These are phyloP conservation scores for Aspergillus pseudoviridinutans DNA, from an alignment of 2,329 filamentous ascomycete genomes.

Conservation along the genomic window DNA sequence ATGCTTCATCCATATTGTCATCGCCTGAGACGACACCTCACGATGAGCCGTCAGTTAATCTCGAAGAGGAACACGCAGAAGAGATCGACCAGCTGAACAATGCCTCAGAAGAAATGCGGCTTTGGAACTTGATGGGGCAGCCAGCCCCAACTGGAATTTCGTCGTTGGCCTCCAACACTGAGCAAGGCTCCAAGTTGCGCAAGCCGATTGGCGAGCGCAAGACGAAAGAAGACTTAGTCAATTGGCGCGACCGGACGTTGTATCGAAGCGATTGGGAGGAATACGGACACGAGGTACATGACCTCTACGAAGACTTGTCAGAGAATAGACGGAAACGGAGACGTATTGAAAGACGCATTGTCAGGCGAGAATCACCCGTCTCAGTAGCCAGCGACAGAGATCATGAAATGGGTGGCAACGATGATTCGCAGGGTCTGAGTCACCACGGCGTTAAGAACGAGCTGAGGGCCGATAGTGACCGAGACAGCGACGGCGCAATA, in stretches of 20 bases:
- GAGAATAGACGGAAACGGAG: slow-evolving; percentile 30
- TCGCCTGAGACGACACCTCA: slow-evolving; percentile 1
- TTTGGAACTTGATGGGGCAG: slow-evolving; percentile 43
- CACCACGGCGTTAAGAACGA: neutral
- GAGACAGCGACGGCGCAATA: neutral
- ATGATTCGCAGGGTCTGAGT: neutral
- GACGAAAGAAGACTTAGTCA: slow-evolving; percentile 32
- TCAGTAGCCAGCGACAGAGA: neutral
- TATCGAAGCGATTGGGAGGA: slow-evolving; percentile 52
- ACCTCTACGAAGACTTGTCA: slow-evolving; percentile 27
- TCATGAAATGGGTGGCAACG: neutral
- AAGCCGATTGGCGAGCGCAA: slow-evolving; percentile 29
- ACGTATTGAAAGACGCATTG: slow-evolving; percentile 13
- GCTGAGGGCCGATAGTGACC: neutral
- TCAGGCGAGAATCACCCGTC: neutral
- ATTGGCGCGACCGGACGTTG: slow-evolving; percentile 47
- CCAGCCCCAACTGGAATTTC: slow-evolving; percentile 14
- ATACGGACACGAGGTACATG: slow-evolving; percentile 25
- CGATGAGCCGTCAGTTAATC: slow-evolving; percentile 19
- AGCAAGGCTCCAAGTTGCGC: slow-evolving; percentile 5
- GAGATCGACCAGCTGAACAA: slow-evolving; percentile 45
- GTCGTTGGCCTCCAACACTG: slow-evolving; percentile 16
- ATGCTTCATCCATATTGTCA: neutral
- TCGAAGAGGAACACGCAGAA: slow-evolving; percentile 45
- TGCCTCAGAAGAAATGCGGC: slow-evolving; percentile 41